A percentile compares a stretch with the other conserved stretches of the same genome.
Evolutionary conservation across 2,329 filamentous ascomycete species (phyloP).

Genomic region (Alternaria alternata): DNA sequence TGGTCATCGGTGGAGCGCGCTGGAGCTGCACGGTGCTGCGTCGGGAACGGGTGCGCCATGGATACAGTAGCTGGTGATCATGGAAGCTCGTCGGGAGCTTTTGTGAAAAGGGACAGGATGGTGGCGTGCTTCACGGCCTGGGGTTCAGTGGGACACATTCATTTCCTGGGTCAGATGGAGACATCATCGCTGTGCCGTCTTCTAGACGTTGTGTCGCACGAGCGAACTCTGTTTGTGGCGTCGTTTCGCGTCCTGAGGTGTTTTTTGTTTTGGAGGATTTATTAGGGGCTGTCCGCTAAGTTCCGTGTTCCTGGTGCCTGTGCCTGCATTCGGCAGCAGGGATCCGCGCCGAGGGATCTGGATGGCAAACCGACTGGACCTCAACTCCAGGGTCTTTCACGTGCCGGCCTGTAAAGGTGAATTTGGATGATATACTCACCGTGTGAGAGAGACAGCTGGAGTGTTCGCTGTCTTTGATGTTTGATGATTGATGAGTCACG

Average conservation of each 20-base stretch:
- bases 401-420: neutral
- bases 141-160: neutral
- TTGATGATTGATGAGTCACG: neutral
- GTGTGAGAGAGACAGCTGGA: neutral
- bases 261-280: neutral
- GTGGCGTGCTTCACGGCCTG: slow-evolving; percentile 1
- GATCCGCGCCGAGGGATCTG: neutral
- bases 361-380: slow-evolving; percentile 8
- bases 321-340: slow-evolving; percentile 8
- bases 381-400: neutral
- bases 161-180: neutral
- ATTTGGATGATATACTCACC: neutral
- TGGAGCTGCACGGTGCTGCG: slow-evolving; percentile 17
- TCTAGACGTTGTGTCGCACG: neutral
- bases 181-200: neutral
- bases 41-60: slow-evolving; percentile 21
- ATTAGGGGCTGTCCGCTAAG: slow-evolving; percentile 9
- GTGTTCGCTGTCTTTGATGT: neutral
- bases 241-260: neutral
- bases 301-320: slow-evolving; percentile 15
- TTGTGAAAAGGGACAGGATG: slow-evolving; percentile 2
- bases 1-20: slow-evolving; percentile 1
- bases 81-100: neutral
- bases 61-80: slow-evolving; percentile 4
- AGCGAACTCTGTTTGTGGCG: neutral